These are phyloP conservation scores for Golubevia sp. DNA, from an alignment of 1,284 basidiomycete genomes.

Conservation along the genomic window DNA sequence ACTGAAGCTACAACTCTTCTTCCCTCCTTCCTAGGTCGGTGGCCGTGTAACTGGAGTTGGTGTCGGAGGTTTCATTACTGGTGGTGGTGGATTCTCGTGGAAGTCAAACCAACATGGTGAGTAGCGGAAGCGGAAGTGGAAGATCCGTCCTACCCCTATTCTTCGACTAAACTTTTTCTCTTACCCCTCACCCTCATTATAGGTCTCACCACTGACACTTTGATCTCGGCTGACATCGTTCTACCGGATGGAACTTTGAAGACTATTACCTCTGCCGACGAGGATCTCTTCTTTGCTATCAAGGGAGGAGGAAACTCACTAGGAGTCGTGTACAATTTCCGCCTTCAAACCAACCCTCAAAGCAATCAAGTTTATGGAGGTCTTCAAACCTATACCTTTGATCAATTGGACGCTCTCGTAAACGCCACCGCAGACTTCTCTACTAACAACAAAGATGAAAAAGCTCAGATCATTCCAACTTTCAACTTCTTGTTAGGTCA, in stretches of 20 bases:
- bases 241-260: slow-evolving; percentile 27
- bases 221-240: slow-evolving; percentile 28
- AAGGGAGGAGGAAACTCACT: slow-evolving; percentile 38
- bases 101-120: slow-evolving; percentile 21
- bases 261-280: slow-evolving; percentile 21
- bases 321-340: slow-evolving; percentile 32
- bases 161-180: too few species aligned
- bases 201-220: slow-evolving; percentile 29
- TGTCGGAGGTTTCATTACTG: slow-evolving; percentile 26
- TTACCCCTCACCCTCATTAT: too few species aligned
- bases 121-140: too few species aligned
- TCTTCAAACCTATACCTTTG: slow-evolving; percentile 23
- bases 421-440: slow-evolving; percentile 29
- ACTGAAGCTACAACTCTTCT: too few species aligned
- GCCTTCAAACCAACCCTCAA: slow-evolving; percentile 30
- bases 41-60: slow-evolving; percentile 41
- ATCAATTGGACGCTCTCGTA: slow-evolving; percentile 25
- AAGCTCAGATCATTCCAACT: slow-evolving; percentile 33
- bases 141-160: too few species aligned
- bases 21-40: slow-evolving; percentile 11
- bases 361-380: slow-evolving; percentile 31
- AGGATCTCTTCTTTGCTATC: slow-evolving; percentile 36
- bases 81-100: slow-evolving; percentile 39
- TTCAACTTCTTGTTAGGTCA: slow-evolving; percentile 29
- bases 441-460: slow-evolving; percentile 33